A percentile compares a stretch with the other conserved stretches of the same genome.
Conservation (phyloP, 768 basidiomycete genomes). For the Inosperma sp. region DNA sequence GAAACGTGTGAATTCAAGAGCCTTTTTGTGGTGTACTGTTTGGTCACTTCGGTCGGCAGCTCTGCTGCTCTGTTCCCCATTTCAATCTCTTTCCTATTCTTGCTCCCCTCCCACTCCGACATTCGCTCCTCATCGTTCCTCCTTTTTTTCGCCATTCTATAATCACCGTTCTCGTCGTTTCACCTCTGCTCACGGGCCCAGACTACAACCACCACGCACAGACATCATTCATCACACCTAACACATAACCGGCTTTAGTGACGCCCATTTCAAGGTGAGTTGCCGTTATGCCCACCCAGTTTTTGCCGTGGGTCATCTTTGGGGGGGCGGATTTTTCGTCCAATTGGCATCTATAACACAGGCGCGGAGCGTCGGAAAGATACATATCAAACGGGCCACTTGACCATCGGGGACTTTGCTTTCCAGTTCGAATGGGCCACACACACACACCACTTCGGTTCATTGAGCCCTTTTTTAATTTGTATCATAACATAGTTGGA, state of each 20-base stretch:
- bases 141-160: too few species aligned
- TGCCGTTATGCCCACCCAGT: slow-evolving; percentile 5
- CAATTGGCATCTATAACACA: too few species aligned
- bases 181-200: slow-evolving; percentile 10
- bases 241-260: slow-evolving; percentile 4
- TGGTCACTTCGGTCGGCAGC: too few species aligned
- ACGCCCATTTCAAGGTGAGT: slow-evolving; percentile 6
- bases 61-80: too few species aligned
- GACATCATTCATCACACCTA: slow-evolving; percentile 1
- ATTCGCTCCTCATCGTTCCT: too few species aligned
- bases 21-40: slow-evolving; percentile 20
- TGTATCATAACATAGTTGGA: not conserved
- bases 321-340: not conserved
- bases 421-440: too few species aligned
- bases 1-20: slow-evolving; percentile 31
- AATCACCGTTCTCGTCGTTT: too few species aligned
- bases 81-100: too few species aligned
- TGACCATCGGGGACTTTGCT: slow-evolving; percentile 2
- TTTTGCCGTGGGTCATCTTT: not conserved
- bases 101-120: too few species aligned
- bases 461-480: not conserved
- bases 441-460: not conserved
- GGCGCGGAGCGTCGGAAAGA: too few species aligned
- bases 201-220: slow-evolving; percentile 2
- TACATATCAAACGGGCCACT: not conserved